These are phyloP conservation scores for Calonectria pteridis DNA, from an alignment of 2,329 filamentous ascomycete species.

Conservation along the genomic window DNA sequence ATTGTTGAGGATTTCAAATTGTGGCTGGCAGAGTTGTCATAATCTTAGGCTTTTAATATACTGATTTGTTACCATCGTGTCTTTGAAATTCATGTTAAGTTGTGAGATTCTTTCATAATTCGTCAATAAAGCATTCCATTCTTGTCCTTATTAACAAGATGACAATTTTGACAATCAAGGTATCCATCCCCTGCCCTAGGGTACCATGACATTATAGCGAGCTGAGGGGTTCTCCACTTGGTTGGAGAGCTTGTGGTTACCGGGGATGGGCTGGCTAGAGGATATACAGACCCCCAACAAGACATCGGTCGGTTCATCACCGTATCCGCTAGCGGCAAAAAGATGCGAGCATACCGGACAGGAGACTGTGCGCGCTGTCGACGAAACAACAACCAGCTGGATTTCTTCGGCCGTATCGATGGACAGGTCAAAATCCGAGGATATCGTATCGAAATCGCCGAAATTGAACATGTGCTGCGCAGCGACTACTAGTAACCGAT, in stretches of 20 bases:
- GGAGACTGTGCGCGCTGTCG: background rate
- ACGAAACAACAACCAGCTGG: background rate
- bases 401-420: slow-evolving; percentile 22
- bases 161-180: background rate
- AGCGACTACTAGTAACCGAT: background rate
- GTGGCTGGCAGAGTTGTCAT: background rate
- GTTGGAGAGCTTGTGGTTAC: background rate
- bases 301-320: background rate
- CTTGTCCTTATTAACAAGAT: background rate
- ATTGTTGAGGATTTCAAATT: slow-evolving; percentile 35
- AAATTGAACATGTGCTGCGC: slow-evolving; percentile 45
- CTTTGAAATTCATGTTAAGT: background rate
- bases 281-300: background rate
- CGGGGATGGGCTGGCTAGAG: background rate
- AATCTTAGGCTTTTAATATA: background rate
- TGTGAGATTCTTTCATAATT: background rate
- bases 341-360: background rate
- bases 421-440: slow-evolving; percentile 50
- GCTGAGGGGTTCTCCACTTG: background rate
- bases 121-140: background rate
- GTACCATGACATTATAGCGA: background rate
- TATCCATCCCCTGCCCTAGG: background rate
- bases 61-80: background rate
- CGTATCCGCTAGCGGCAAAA: background rate
- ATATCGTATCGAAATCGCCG: slow-evolving; percentile 38